Evolutionary conservation across 1,139 yeast genomes (phyloP), one percentile per base, ranked within the genome.

Genomic region (Scheffersomyces titani): DNA sequence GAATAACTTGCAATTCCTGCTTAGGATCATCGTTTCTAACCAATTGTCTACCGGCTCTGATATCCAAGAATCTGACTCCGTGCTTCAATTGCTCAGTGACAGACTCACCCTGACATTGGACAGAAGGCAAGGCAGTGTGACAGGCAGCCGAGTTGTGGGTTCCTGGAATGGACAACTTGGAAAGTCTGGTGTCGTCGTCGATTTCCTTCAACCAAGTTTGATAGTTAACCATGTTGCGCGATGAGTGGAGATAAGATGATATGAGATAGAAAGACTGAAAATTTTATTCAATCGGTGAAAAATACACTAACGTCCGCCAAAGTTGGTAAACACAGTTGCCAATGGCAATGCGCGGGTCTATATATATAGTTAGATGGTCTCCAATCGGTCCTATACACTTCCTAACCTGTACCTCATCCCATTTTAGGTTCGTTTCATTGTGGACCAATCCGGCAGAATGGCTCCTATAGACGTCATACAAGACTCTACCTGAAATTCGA

Each of bases 71-170:
- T 58, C 96, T 78, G 19, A 90, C 88, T 6, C 96, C 96, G 63
- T 89, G 78, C 54, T 82, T 74, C 73, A 90, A 81, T 72, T 90
- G 96, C 2, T 82, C 83, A 1, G 81, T 73, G 52, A 90, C 77
- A 1, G 84, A 71, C 9, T 77, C 84, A 20, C 87, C 90, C 70
- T 90, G 96, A 70, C 96, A 90, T 69, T 87, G 89, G 44, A 89
- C 94, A 0, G 92, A 86, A 20, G 94, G 94, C 54, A 89, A 77
- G 0, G 94, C 89, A n/a, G 83, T 75, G 70, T 88, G 87, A 65
- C 84, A 84, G 11, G 96, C 94, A 13, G 90, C 92, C 44, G 91
- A 81, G 67, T 89, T 89, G 75, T 90, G 96, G 19, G 96, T 89
- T 18, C 96, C 96, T 5, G 96, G 92, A 57, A 89, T 78, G 0